Base-by-base conservation (phyloP, 169 alveolate genomes). In the Amoebophrya sp. region DNA sequence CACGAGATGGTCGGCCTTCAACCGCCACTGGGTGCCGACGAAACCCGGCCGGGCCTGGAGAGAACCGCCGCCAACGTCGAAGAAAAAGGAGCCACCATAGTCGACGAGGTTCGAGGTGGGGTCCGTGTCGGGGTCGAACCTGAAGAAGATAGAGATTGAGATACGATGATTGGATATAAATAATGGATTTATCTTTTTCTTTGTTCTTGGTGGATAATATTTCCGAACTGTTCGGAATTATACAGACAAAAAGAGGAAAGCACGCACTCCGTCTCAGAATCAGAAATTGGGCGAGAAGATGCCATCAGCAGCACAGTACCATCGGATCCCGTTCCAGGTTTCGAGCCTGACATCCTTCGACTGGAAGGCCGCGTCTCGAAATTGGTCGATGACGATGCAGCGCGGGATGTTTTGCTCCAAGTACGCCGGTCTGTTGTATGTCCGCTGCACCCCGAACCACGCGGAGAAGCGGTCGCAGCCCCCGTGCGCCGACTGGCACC, bases 401-500 rank as follows among this genome's bases (percentile, higher is more conserved):
- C 34, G 4, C 78, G 78, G 78, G 78, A 58, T n/a, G 23, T 58
- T 58, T 16, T 13, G 23, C 4, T 2, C 78, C 7, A 58, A 29
- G 78, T 13, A 23, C 0, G 26, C 78, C 34, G 78, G 78, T 58
- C 23, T 16, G 78, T 58, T 58, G 78, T 58, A 58, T 10, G 78
- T 58, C 78, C 78, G 78, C 78, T 58, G 78, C 78, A 58, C 78
- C 34, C 78, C 78, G 34, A 58, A 29, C 78, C 78, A 58, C 38
- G 78, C 78, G 34, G 4, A 13, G 78, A 58, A 58, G 4, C 78
- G 78, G 34, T 58, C 78, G 23, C 78, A 58, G 34, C 78, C 78
- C 29, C 26, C 38, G 26, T 13, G 7, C 38, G 26, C 34, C 34
- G 39, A 13, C 78, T 13, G 23, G 78, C 78, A 58, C 34, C 23